phyloP scores from a whole-genome alignment of 345 rosid genomes.

The Clarkia xantiana region DNA sequence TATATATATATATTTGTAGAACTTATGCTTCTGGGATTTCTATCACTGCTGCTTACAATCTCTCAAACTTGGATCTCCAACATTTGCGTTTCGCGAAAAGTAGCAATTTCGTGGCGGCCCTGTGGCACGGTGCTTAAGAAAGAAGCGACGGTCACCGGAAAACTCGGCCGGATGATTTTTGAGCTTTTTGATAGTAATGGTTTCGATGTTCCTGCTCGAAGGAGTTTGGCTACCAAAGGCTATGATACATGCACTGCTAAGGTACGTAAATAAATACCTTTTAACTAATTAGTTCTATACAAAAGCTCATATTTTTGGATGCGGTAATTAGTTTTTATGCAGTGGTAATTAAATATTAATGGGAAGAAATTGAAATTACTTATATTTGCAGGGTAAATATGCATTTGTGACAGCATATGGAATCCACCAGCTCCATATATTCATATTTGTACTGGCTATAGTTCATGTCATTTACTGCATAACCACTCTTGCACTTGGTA shows the following conservation, averaged over 20 bases:
- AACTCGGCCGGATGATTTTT: slow-evolving; percentile 30
- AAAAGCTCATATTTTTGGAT: too few species aligned
- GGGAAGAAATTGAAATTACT: too few species aligned
- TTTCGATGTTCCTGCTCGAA: slow-evolving; percentile 15
- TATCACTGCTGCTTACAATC: slow-evolving; percentile 62
- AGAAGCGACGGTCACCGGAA: not conserved
- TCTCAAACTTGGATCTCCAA: slow-evolving; percentile 28
- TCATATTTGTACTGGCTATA: slow-evolving; percentile 65
- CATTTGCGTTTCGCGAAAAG: slow-evolving; percentile 39
- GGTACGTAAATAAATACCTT: too few species aligned
- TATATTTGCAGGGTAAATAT: slow-evolving; percentile 40
- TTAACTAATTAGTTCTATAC: too few species aligned
- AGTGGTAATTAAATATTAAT: too few species aligned
- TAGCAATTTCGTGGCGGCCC: slow-evolving; percentile 56
- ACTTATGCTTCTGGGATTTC: slow-evolving; percentile 77
- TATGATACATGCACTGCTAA: slow-evolving; percentile 24
- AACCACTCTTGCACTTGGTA: slow-evolving; percentile 49
- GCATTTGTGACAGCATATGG: slow-evolving; percentile 63
- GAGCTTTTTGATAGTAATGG: slow-evolving; percentile 9
- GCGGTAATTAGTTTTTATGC: too few species aligned
- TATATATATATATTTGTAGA: too few species aligned
- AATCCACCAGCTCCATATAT: slow-evolving; percentile 67
- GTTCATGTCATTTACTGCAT: slow-evolving; percentile 60
- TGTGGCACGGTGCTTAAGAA: slow-evolving; percentile 12
- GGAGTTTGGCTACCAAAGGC: slow-evolving; percentile 32